A percentile compares a stretch with the other conserved stretches of the same genome.
phyloP scores from a whole-genome alignment of 345 rosid species.

The Salix koriyanagi region DNA sequence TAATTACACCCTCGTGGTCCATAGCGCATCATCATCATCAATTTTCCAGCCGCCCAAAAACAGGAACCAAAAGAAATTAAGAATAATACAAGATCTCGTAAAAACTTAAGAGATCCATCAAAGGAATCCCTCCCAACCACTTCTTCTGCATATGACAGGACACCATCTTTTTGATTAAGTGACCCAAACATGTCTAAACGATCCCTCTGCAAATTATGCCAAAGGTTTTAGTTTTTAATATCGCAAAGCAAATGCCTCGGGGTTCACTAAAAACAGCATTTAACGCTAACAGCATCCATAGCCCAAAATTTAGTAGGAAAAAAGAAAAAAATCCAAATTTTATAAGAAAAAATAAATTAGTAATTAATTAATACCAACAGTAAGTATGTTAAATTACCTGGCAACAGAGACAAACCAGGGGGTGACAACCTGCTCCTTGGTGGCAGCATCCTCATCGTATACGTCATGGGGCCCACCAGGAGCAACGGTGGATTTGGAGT shows the following conservation, averaged over 20 bases:
- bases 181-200: no score
- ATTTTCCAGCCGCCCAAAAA: no score
- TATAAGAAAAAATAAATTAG: not conserved
- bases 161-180: no score
- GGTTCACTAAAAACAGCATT: not conserved
- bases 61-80: no score
- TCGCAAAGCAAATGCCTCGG: not conserved
- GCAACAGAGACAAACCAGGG: slow-evolving; percentile 53
- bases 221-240: no score
- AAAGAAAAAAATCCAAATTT: not conserved
- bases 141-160: no score
- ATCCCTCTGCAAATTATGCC: no score
- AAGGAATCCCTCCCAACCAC: no score
- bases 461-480: slow-evolving; percentile 35
- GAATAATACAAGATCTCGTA: no score
- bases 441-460: slow-evolving; percentile 41
- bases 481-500: slow-evolving; percentile 36
- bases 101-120: no score
- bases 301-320: not conserved
- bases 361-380: not conserved
- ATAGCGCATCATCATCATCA: no score
- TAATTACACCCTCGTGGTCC: no score
- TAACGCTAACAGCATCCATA: not conserved
- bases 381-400: slow-evolving; percentile 18
- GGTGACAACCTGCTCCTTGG: slow-evolving; percentile 45